These are phyloP conservation scores for Globisporangium rhizosaccharum DNA, from an alignment of 352 stramenopile species.

Conservation along the genomic window DNA sequence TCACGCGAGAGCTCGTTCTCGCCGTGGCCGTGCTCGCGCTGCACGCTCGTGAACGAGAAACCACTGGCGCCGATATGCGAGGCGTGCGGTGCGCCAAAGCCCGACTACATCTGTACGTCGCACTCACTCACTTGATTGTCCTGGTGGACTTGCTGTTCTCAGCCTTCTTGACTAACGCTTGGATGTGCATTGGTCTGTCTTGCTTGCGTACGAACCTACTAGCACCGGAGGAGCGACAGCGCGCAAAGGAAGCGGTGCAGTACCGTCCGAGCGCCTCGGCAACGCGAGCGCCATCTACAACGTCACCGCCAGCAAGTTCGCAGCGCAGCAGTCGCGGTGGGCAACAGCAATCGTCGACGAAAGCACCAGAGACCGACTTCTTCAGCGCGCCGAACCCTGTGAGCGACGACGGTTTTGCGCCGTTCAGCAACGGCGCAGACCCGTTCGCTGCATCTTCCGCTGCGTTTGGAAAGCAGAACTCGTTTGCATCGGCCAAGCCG, in stretches of 20 bases:
- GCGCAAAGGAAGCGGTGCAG: constrained; percentile 39
- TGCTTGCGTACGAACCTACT: background rate
- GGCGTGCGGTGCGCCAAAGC: constrained; percentile 59
- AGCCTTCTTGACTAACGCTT: background rate
- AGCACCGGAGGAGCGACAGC: constrained; percentile 42
- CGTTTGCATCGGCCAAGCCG: constrained; percentile 9
- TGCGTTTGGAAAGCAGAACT: constrained; percentile 1
- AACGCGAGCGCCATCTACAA: constrained; percentile 9
- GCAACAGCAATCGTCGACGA: background rate
- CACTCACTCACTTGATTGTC: background rate
- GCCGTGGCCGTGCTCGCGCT: constrained; percentile 65
- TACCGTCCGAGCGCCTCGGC: constrained; percentile 11
- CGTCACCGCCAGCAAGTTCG: background rate
- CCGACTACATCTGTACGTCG: constrained; percentile 53
- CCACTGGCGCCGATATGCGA: constrained; percentile 66
- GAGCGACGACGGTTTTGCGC: constrained; percentile 7
- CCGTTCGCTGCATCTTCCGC: constrained; percentile 11
- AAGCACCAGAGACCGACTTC: constrained; percentile 3
- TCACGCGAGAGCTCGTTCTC: constrained; percentile 54
- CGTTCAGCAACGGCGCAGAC: constrained; percentile 9
- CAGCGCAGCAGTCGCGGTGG: constrained; percentile 2
- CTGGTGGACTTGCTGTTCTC: background rate
- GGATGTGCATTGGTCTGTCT: background rate
- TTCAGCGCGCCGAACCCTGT: constrained; percentile 3
- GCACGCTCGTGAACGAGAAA: constrained; percentile 80